A percentile compares a stretch with the other conserved stretches of the same genome.
Evolutionary conservation across 306 rosid genomes (phyloP).

Genomic region (Citrullus mucosospermus): DNA sequence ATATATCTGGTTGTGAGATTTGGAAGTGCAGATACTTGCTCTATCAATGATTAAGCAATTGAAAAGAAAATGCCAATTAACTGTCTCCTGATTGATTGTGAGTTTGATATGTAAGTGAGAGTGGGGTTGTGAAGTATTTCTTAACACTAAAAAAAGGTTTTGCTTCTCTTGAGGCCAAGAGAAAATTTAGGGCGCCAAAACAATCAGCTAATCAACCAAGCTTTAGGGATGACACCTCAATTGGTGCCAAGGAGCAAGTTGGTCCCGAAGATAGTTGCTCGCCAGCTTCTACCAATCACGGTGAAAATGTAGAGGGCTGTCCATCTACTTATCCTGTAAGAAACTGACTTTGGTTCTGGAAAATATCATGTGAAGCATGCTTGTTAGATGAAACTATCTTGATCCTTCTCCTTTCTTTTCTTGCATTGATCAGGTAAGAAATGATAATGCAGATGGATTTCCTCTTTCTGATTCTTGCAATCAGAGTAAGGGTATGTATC

Average conservation of each 20-base stretch:
- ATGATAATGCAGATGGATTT: constrained; percentile 18
- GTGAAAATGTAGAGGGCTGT: constrained; percentile 10
- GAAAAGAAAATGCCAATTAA: neutral
- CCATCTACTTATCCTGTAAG: constrained; percentile 6
- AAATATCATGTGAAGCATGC: constrained; percentile 1
- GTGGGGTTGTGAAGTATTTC: constrained; percentile 21
- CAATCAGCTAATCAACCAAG: constrained; percentile 41
- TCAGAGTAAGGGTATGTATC: constrained; percentile 30
- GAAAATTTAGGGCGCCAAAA: constrained; percentile 78
- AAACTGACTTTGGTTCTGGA: neutral
- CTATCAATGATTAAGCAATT: neutral
- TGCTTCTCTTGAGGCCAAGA: constrained; percentile 90
- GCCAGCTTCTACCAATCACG: constrained; percentile 16
- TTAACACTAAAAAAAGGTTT: constrained; percentile 52
- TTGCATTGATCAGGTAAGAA: constrained; percentile 24
- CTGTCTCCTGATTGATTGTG: neutral
- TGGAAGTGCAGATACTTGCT: neutral
- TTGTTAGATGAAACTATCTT: neutral
- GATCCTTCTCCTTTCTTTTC: constrained; percentile 6
- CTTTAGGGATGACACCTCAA: constrained; percentile 25
- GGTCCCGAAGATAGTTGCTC: constrained; percentile 20
- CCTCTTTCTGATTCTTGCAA: constrained; percentile 21
- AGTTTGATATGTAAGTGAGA: neutral
- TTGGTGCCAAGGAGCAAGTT: constrained; percentile 21
- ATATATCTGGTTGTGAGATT: neutral